Evolutionary conservation across 108 stramenopile genomes (phyloP), one percentile per base, ranked within the genome.

Genomic region (Hondaea fermentalgiana): DNA sequence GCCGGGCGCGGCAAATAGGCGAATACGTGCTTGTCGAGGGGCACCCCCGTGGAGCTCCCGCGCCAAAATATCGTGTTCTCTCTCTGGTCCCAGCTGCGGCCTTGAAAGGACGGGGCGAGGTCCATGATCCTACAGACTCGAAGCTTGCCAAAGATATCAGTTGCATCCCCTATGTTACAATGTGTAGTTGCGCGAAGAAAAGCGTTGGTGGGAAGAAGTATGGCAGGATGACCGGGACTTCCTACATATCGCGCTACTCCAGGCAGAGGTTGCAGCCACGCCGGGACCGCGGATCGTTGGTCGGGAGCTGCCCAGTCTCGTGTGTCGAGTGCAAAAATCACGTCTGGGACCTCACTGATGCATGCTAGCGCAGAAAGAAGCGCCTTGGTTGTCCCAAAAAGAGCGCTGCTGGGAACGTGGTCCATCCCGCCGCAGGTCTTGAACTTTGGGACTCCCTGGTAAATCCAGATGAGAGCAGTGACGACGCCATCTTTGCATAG

Each of bases 1-100:
- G 76, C 76, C 12, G 76, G 76, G 49, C 76, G 76, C n/a, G 76
- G 76, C 76, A 83, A 23, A 23, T 83, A 83, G n/a, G 19, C 76
- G 28, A 21, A 53, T 1, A 83, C 51, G n/a, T 25, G 17, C 10
- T 43, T 43, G 12, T 83, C 49, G 76, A 83, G 76, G 10, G 76
- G 76, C 10, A 83, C 76, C 16, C 76, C 76, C 51, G 76, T 83
- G 49, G 76, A 83, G 49, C 49, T 53, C 14, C 76, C 76, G n/a
- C 76, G 76, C 76, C 76, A 83, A 45, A 83, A 83, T 14, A 83
- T 53, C 19, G 49, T 16, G 12, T 12, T 53, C 14, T 21, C 51
- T 10, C 76, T 10, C 10, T 83, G 43, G 76, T 53, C 23, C 76
- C 76, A 83, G 28, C 25, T 47, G 19, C 76, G 45, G 51, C 4